Percentiles rank a stretch among this genome's conserved stretches.
Evolutionary conservation across 163 green algal species (phyloP).

Genomic region (Chlamydomonas reinhardtii): DNA sequence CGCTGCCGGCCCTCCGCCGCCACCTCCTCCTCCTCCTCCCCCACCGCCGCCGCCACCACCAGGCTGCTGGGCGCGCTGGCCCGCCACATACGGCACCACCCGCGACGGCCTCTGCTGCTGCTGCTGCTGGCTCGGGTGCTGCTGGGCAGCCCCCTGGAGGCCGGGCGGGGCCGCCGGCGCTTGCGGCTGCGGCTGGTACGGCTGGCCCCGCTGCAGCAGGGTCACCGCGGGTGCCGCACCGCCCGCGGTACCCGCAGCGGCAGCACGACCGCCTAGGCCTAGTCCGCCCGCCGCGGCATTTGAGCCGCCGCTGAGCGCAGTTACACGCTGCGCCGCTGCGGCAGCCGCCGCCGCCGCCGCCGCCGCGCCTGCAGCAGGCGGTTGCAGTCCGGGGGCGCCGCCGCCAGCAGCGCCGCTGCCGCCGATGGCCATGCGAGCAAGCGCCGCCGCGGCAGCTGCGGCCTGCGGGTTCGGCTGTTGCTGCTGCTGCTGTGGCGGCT

Average conservation of each 20-base stretch:
- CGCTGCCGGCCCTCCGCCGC: neutral
- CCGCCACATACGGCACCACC: neutral
- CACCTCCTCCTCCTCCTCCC: neutral
- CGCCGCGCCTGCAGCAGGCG: neutral
- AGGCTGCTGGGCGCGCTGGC: neutral
- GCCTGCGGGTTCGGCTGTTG: neutral
- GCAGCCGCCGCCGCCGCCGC: neutral
- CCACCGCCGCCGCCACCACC: neutral
- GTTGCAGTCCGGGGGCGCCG: too few species aligned
- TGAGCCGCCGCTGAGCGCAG: too few species aligned
- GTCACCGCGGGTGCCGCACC: too few species aligned
- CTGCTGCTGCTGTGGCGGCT: neutral
- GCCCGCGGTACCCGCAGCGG: too few species aligned
- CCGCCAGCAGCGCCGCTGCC: neutral
- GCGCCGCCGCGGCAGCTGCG: too few species aligned
- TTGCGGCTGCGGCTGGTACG: too few species aligned
- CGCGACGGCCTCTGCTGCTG: neutral
- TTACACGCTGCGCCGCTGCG: too few species aligned
- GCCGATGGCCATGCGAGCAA: too few species aligned
- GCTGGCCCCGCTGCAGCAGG: too few species aligned
- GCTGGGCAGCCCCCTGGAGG: neutral
- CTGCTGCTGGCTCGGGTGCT: neutral
- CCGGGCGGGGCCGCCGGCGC: too few species aligned
- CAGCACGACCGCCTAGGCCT: too few species aligned
- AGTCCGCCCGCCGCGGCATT: too few species aligned